Base-by-base conservation (phyloP, 371 early-diverging fungal genomes). In the Mucor circinelloides region DNA sequence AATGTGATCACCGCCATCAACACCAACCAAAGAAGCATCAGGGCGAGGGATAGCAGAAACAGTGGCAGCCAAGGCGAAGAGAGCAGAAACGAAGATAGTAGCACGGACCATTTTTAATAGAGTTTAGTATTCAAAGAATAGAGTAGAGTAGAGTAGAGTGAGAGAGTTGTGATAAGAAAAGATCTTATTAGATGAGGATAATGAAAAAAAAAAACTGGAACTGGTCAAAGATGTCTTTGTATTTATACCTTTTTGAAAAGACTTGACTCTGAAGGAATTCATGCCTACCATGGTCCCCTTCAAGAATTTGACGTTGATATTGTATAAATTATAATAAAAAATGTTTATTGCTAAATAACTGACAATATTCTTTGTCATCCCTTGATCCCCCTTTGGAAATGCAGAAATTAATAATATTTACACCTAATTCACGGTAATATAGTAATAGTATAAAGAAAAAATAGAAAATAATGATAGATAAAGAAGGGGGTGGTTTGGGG, bases 21-120 rank as follows among this genome's bases (percentile, higher is more conserved):
- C 3, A 52, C 23, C 52, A 31, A 64, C 40, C 28, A 25, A 15
- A 44, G 10, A 3, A 32, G 6, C 32, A 15, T 15, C 36, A 46
- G 17, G 23, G 17, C 32, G 50, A 34, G 70, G 65, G 36, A 27
- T 65, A 56, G 70, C 70, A 15, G 60, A 42, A 15, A 64, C 65
- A 34, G 48, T 21, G 23, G 56, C 52, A n/a, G 32, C 21, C 10
- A 59, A 46, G n/a, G 65, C 70, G 6, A 60, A 6, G 38, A 69
- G 27, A 60, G 70, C 65, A 64, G 65, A 64, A 27, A 69, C 6
- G 17, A 69, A 13, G 60, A 69, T 27, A 59, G 40, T 31, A 69
- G 64, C 50, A 31, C 64, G 64, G 58, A 69, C 70, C 70, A 69
- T 69, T 52, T 59, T 69, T n/a, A 21, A 36, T 36, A 19, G 25